Evolutionary conservation across 129 eudicot species (phyloP).

Genomic region (Calendula officinalis): DNA sequence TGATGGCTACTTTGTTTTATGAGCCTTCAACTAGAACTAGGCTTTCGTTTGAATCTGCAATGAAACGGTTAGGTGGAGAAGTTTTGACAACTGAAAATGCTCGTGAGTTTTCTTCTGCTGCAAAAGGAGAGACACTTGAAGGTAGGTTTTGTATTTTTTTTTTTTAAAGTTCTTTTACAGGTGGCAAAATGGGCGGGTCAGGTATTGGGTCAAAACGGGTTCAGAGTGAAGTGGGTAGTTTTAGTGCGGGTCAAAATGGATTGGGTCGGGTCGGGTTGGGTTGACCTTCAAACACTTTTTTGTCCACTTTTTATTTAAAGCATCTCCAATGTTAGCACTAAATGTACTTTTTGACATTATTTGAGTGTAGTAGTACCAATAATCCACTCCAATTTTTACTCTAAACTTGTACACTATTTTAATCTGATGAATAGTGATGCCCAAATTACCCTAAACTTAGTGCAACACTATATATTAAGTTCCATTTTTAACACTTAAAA

Average conservation of each 20-base stretch:
- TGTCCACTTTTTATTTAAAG: neutral
- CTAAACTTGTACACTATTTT: too few relatives aligned
- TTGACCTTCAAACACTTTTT: neutral
- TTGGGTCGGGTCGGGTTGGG: neutral
- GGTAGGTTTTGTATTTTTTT: conserved; percentile 40
- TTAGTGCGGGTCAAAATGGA: neutral
- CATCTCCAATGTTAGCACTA: too few relatives aligned
- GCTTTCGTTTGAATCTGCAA: conserved; percentile 97
- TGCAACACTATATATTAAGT: too few relatives aligned
- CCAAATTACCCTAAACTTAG: too few relatives aligned
- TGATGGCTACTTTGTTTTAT: conserved; percentile 94
- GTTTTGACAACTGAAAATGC: conserved; percentile 99
- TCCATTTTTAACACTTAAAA: too few relatives aligned
- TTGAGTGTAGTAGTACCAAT: too few relatives aligned
- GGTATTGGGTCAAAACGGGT: conserved; percentile 1
- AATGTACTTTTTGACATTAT: too few relatives aligned
- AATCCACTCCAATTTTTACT: too few relatives aligned
- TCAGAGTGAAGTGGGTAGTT: neutral
- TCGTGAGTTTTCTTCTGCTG: conserved; percentile 94
- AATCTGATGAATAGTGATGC: too few relatives aligned
- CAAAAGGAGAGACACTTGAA: conserved; percentile 98
- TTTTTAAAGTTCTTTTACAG: too few relatives aligned
- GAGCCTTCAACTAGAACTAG: conserved; percentile 99
- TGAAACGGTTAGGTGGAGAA: conserved; percentile 96
- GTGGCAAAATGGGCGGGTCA: neutral